Conservation (phyloP, 805 yeast species). For the Sugiyamaella chiloensis region DNA sequence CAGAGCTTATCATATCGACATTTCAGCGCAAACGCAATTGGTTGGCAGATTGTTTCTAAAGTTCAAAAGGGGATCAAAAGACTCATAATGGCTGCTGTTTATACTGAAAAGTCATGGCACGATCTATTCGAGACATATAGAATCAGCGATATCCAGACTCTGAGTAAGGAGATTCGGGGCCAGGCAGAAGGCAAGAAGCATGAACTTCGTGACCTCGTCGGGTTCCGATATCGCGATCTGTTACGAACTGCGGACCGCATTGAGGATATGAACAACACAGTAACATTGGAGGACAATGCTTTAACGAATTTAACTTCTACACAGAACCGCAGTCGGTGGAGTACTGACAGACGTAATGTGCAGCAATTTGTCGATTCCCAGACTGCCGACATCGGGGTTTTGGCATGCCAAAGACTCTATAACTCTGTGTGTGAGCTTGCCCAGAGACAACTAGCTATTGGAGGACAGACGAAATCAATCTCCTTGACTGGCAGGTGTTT, state of each 20-base stretch:
- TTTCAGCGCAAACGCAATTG: no score
- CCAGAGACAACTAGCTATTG: conserved; percentile 2
- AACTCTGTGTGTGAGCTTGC: conserved; percentile 8
- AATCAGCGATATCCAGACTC: conserved; percentile 19
- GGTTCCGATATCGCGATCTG: conserved; percentile 23
- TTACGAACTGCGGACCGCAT: conserved; percentile 25
- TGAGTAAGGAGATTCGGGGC: conserved; percentile 9
- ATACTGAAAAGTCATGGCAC: conserved; percentile 17
- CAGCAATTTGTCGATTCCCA: conserved; percentile 3
- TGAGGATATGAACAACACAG: conserved; percentile 18
- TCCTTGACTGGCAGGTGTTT: conserved; percentile 3
- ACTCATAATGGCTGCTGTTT: background rate
- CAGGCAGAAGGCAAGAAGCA: conserved; percentile 20
- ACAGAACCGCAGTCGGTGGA: conserved; percentile 14
- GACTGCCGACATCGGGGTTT: background rate
- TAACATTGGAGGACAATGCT: conserved; percentile 12
- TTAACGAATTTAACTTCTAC: conserved; percentile 14
- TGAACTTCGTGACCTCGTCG: conserved; percentile 24
- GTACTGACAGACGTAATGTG: conserved; percentile 13
- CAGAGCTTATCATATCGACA: no score
- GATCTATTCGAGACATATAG: conserved; percentile 20
- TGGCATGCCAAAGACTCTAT: conserved; percentile 2
- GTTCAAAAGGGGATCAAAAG: no score
- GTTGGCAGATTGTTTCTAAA: no score
- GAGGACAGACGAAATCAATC: background rate